Evolutionary conservation across 495 filamentous ascomycete species (phyloP).

Genomic region (Aspergillus cavernicola): DNA sequence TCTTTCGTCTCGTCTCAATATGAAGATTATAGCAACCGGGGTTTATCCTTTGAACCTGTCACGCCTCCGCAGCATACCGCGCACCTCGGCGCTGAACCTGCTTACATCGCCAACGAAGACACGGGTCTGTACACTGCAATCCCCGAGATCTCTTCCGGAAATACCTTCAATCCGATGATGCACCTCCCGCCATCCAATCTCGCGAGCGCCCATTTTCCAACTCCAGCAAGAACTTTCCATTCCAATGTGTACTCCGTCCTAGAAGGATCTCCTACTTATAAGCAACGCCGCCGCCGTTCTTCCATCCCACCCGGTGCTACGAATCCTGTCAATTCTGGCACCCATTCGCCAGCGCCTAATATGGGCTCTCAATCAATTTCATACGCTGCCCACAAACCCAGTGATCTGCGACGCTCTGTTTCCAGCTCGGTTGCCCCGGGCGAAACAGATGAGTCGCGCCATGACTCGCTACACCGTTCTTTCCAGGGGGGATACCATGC

Average conservation of each 20-base stretch:
- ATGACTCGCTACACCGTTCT: constrained; percentile 56
- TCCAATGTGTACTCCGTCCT: constrained; percentile 92
- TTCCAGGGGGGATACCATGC: constrained; percentile 55
- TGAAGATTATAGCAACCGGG: constrained; percentile 95
- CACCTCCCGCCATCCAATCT: constrained; percentile 86
- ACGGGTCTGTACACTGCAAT: constrained; percentile 93
- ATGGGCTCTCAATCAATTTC: constrained; percentile 35
- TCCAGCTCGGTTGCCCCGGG: constrained; percentile 85
- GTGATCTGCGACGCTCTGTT: constrained; percentile 85
- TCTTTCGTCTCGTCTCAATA: constrained; percentile 96
- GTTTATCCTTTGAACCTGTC: constrained; percentile 91
- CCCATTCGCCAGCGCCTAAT: constrained; percentile 37
- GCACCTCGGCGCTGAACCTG: constrained; percentile 75
- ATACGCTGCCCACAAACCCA: constrained; percentile 67
- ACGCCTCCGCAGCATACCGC: constrained; percentile 89
- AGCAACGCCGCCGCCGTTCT: constrained; percentile 89
- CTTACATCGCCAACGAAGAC: constrained; percentile 97
- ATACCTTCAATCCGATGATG: constrained; percentile 75
- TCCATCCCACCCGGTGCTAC: constrained; percentile 77
- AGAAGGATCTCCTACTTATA: constrained; percentile 97
- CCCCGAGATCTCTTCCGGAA: constrained; percentile 63
- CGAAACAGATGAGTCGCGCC: constrained; percentile 68
- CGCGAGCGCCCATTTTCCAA: constrained; percentile 67
- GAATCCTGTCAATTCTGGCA: constrained; percentile 58
- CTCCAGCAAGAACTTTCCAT: constrained; percentile 63